Base-by-base conservation (phyloP, 306 rosid genomes). In the Castanospermum australe region DNA sequence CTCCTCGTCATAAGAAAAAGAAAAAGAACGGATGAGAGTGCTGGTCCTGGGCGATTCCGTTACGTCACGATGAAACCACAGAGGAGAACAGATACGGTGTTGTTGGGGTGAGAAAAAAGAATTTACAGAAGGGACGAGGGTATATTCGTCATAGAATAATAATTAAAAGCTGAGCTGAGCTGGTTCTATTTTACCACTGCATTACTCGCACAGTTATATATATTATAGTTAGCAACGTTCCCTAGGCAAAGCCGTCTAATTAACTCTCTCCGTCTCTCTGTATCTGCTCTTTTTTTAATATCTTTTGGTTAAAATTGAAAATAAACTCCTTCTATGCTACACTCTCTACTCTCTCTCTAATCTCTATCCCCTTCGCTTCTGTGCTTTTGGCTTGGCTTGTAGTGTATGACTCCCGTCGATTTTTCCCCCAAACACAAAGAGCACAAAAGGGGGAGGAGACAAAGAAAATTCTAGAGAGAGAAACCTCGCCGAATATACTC, bases 221-320 rank as follows among this genome's bases (percentile, higher is more conserved):
- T 20, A 9, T 13, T 65, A 30, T 55, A 68, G 51, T 14, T 54
- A 38, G 62, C 86, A 84, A 77, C 78, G 83, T 84, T 86, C 79
- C 87, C 88, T 18, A 87, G 79, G 68, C 80, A 88, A 82, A 82
- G 88, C 91, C 90, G 92, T 74, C 87, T 79, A 79, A 79, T 83
- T 65, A 81, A 66, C 24, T 21, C 60, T 18, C 30, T 2, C 32
- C 2, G 1, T 21, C 61, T 20, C 61, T 22, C 14, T 1, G 4
- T 14, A 1, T 3, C 2, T 55, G n/a, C 8, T 48, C 1, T 48
- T 4, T 52, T 6, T 41, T 20, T 20, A 15, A 1, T 28, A 51
- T 18, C 2, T 35, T 61, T 32, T 22, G 0, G 17, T 45, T 60
- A 48, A 65, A 63, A 63, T 35, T 60, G n/a, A 20, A 47, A 69